Conservation (phyloP, 495 filamentous ascomycete genomes). For the Aspergillus cavernicola region DNA sequence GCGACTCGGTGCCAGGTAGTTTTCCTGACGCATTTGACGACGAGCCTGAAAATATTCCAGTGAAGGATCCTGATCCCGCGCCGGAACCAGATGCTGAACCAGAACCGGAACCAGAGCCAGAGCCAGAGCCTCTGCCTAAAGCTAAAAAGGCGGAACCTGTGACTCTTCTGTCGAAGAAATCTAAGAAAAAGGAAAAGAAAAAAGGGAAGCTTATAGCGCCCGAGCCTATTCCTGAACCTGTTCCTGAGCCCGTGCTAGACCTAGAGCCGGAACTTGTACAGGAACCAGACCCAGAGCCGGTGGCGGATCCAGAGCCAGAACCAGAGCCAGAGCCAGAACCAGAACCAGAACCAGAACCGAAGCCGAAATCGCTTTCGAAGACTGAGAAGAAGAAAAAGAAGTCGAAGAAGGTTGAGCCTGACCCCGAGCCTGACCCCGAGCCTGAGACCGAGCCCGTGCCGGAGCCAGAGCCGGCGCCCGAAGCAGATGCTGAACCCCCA, state of each 20-base stretch:
- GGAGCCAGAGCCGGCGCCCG: slow-evolving; percentile 13
- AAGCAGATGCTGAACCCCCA: not conserved
- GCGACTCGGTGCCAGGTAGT: slow-evolving; percentile 40
- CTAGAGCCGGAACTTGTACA: slow-evolving; percentile 11
- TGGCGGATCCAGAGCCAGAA: slow-evolving; percentile 20
- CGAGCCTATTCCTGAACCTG: not conserved
- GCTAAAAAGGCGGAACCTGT: slow-evolving; percentile 16
- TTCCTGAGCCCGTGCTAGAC: slow-evolving; percentile 4
- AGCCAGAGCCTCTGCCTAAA: slow-evolving; percentile 4
- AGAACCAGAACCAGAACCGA: slow-evolving; percentile 8
- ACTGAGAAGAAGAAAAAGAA: not conserved
- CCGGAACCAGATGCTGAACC: slow-evolving; percentile 8
- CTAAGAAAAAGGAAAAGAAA: slow-evolving; percentile 13
- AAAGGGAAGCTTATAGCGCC: not conserved
- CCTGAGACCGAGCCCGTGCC: slow-evolving; percentile 6
- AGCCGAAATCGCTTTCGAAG: not conserved
- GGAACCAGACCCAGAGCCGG: slow-evolving; percentile 7
- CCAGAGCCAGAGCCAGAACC: slow-evolving; percentile 25
- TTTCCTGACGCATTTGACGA: slow-evolving; percentile 34
- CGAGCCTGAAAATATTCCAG: slow-evolving; percentile 17
- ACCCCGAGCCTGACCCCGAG: slow-evolving; percentile 11
- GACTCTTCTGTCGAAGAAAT: not conserved
- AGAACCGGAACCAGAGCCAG: slow-evolving; percentile 21
- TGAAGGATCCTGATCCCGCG: slow-evolving; percentile 13
- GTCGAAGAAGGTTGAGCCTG: slow-evolving; percentile 6